Base-by-base conservation (phyloP, 805 yeast species). In the Hanseniaspora opuntiae region DNA sequence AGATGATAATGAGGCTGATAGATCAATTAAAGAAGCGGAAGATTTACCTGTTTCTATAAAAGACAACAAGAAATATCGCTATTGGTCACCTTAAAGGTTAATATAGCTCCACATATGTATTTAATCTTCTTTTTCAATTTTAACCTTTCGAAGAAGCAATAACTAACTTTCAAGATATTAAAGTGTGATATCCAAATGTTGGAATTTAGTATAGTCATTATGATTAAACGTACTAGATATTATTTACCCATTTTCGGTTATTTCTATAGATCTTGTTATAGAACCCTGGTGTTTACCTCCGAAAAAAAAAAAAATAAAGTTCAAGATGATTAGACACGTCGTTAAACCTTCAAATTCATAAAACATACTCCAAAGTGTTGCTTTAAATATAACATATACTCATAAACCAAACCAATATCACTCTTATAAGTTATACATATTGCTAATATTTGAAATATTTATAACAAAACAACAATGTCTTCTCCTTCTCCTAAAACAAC, bases 11-110 rank as follows among this genome's bases (percentile, higher is more conserved):
- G 46, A 47, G 6, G 12, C 25, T 7, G 50, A 46, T 12, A 17
- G 17, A 17, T 19, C 5, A 14, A 20, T 10, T 19, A 48, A 33
- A 33, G 17, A 32, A 28, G 38, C 22, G 7, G 67, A 62, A 14
- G 58, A 74, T 39, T 74, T 74, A 58, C 85, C 86, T 3, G 71
- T 79, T 24, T 78, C 84, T 55, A 69, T 74, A 45, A 82, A 78
- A 55, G 71, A 80, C 25, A 84, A 85, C 8, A 81, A 77, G 60
- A 66, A 75, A 45, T 81, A 79, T 60, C 75, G 83, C 59, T 80
- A 77, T 61, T 81, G 85, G 85, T 75, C 81, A 45, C 84, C 82
- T 45, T 77, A 59, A 42, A 25, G 4, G 4, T 30, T 30, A 8
- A 11, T 30, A 30, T 30, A 30, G 10, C 3, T 11, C 33, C 33